These are phyloP conservation scores for sunflower (Helianthus annuus) DNA, from an alignment of 129 eudicot genomes.

Conservation along the genomic window DNA sequence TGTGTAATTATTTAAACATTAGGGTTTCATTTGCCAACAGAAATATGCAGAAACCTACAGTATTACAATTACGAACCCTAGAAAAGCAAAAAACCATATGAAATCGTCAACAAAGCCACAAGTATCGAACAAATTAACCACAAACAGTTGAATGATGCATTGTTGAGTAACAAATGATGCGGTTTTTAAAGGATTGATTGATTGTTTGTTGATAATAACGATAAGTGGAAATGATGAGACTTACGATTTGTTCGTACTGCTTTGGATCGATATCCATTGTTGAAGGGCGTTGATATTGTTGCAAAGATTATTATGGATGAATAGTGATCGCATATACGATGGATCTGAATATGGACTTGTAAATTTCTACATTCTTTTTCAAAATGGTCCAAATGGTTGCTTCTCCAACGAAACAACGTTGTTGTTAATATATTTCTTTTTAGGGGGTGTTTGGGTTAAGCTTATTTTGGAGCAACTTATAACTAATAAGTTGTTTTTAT, in stretches of 20 bases:
- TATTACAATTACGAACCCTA: constrained; percentile 6
- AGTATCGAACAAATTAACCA: background rate
- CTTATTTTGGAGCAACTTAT: too few species aligned
- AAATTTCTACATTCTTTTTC: background rate
- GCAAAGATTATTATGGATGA: background rate
- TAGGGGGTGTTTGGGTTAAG: too few species aligned
- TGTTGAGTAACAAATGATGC: constrained; percentile 6
- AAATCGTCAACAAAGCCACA: constrained; percentile 1
- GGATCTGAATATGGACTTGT: background rate
- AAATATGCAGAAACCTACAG: constrained; percentile 12
- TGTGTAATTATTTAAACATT: too few species aligned
- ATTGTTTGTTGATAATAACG: background rate
- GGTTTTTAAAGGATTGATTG: background rate
- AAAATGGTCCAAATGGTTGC: constrained; percentile 3
- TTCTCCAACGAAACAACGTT: background rate
- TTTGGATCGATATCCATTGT: constrained; percentile 16
- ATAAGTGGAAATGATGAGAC: background rate
- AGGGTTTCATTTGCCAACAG: background rate
- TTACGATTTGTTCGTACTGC: constrained; percentile 12
- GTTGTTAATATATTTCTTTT: too few species aligned
- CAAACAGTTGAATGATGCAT: background rate
- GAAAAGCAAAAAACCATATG: background rate
- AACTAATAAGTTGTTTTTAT: too few species aligned
- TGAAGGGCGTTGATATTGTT: background rate
- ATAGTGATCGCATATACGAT: background rate